Evolutionary conservation across 2,329 filamentous ascomycete genomes (phyloP), one percentile per base, ranked within the genome.

Genomic region (Xylariaceae sp.): DNA sequence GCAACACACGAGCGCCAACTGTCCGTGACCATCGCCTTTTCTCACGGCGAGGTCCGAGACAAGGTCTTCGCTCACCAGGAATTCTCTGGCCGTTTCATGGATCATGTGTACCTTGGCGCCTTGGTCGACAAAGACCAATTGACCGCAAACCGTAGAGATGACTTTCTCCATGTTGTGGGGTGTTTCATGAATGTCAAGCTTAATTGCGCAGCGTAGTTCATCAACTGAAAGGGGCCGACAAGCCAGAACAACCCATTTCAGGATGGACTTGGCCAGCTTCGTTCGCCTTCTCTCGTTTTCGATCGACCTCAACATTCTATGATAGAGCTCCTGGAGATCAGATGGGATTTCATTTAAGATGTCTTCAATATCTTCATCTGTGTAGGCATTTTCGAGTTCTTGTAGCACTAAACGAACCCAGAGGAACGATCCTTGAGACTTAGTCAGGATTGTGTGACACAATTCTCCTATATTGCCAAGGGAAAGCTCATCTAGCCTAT

Each of bases 51-150:
- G 44, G 16, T 53, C 41, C 4, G 49, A 48, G n/a, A 42, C 35
- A 6, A 54, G 45, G 17, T 48, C 35, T 16, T 55, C 51, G 2
- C 49, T 29, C 10, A 62, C 23, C 6, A 65, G 51, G 42, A 64
- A 66, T 34, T 64, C 55, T 17, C 56, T 55, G 5, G 51, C 61
- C 2, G 64, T 66, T 20, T 61, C 57, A 46, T 66, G 63, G 22
- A 64, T 57, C 36, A 64, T 44, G 12, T 63, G 57, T 7, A 64
- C 60, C 22, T 40, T 56, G 22, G 54, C 47, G 6, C 47, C 35
- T 19, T 55, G 48, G 27, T 64, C 61, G 12, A 66, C 45, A 25
- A 53, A 58, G 7, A 63, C 53, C n/a, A 65, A 44, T 40, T 66
- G 62, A 2, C 55, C 58, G 33, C 62, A 65, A 5, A 64, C 37